phyloP scores from a whole-genome alignment of 805 yeast species.

The Metschnikowia vanudenii region DNA sequence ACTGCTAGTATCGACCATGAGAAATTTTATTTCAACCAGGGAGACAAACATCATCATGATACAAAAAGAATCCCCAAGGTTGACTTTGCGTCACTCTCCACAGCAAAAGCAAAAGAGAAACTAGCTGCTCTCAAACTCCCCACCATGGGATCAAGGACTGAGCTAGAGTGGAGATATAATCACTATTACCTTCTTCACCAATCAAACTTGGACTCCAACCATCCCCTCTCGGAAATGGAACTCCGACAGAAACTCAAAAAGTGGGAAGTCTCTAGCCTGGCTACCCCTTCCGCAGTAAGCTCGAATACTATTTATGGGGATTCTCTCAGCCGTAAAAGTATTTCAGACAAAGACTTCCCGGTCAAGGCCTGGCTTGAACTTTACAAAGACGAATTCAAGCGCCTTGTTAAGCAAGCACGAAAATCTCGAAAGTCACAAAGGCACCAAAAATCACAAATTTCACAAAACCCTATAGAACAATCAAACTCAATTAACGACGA shows the following conservation, averaged over 20 bases:
- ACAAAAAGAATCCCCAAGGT: constrained; percentile 55
- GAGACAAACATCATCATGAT: constrained; percentile 26
- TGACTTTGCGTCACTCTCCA: constrained; percentile 59
- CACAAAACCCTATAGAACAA: neutral
- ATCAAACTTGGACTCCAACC: constrained; percentile 71
- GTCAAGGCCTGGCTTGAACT: constrained; percentile 42
- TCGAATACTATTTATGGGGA: constrained; percentile 22
- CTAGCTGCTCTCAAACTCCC: constrained; percentile 55
- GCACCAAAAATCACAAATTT: neutral
- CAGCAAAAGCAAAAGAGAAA: constrained; percentile 60
- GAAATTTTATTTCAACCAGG: constrained; percentile 33
- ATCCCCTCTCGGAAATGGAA: constrained; percentile 57
- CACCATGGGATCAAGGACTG: constrained; percentile 58
- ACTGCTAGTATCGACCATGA: constrained; percentile 20
- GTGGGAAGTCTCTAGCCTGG: constrained; percentile 60
- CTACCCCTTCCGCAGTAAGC: constrained; percentile 19
- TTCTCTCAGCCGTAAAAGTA: constrained; percentile 26
- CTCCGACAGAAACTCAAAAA: constrained; percentile 55
- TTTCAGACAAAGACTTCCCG: constrained; percentile 48
- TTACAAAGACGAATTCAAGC: constrained; percentile 40
- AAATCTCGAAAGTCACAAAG: constrained; percentile 7
- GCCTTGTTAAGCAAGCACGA: constrained; percentile 37
- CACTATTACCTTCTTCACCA: constrained; percentile 79
- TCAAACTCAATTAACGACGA: neutral
- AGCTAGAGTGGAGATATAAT: constrained; percentile 67